Base-by-base conservation (phyloP, 2,329 filamentous ascomycete genomes). In the Leptographium galeiforme region DNA sequence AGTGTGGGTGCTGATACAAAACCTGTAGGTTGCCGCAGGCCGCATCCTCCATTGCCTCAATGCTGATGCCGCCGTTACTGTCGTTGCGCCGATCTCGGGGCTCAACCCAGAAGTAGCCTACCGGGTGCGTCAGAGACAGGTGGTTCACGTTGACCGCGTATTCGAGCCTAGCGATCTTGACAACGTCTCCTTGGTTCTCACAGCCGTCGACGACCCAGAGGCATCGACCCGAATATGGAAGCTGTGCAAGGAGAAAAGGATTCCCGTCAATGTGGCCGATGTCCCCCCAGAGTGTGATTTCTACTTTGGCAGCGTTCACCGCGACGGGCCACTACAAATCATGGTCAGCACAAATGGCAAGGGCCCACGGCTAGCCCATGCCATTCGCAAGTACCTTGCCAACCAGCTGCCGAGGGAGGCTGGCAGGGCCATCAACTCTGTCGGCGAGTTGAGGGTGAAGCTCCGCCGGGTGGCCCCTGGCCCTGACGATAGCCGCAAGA, bases 341-440 rank as follows among this genome's bases (percentile, higher is more conserved):
- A 98, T 98, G 93, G 91, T 98, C 61, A 94, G 87, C 71, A 98
- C 93, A 39, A 98, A 97, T 66, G 93, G 93, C 51, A 96, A 95
- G 66, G 93, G 93, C 0, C 93, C 93, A 0, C 84, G 91, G 64
- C 72, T 98, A 58, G 93, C 93, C 11, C 91, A 88, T 60, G 83
- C 90, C 48, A 86, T 98, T 50, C 75, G 91, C 52, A 79, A 85
- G 64, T 81, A 86, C 64, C 95, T 98, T 59, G 90, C 89, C 18
- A 76, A 73, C 19, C 76, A 74, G 49, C 70, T 98, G 54, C 93
- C 93, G 1, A 70, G 72, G 18, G 89, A 93, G 59, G 85, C 87
- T 34, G 93, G 93, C 10, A 81, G 84, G 49, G 93, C 93, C 8
- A 90, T 98, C 56, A 78, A 86, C 67, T 84, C 85, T 58, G 86